Base-by-base conservation (phyloP, 1,139 yeast genomes). In the Yamadazyma oceani region DNA sequence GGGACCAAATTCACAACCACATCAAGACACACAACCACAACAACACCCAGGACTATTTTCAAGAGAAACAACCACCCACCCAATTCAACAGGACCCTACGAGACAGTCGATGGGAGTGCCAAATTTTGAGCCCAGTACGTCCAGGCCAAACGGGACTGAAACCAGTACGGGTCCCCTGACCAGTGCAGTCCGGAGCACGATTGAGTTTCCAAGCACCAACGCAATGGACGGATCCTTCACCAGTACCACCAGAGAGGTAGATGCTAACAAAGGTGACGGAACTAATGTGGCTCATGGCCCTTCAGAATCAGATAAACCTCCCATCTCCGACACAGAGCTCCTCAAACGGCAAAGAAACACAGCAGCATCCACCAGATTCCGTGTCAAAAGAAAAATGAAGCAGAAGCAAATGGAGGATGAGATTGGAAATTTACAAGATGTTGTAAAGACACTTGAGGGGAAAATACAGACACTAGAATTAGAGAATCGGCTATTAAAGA, bases 401-500 rank as follows among this genome's bases (percentile, higher is more conserved):
- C 83, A 78, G 50, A 74, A 73, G 54, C 79, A 77, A 51, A 72
- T 80, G 80, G 79, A 75, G 49, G 65, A 69, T 42, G 68, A 57
- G 38, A 65, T 79, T 31, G 65, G 60, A 41, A 66, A 65, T 31
- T 65, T 78, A 43, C 69, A 69, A 46, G 71, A 64, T 19, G 59
- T 58, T 41, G 67, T 75, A 25, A 49, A 49, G 15, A 41, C 43
- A 8, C 66, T 73, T 45, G 78, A 75, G 46, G 61, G 62, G 48
- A 69, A 66, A 45, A 63, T 76, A 45, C 66, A 66, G 51, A 66
- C 73, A 24, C 54, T 75, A 45, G 94, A 87, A 60, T 81, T 85
- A 84, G 96, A 88, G 62, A 88, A 88, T 67, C 78, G 79, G 53
- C 73, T 92, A 64, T 70, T 76, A 42, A 72, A 69, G 53, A 69